Base-by-base conservation (phyloP, 2,329 filamentous ascomycete genomes). In the Monosporascus sp. region DNA sequence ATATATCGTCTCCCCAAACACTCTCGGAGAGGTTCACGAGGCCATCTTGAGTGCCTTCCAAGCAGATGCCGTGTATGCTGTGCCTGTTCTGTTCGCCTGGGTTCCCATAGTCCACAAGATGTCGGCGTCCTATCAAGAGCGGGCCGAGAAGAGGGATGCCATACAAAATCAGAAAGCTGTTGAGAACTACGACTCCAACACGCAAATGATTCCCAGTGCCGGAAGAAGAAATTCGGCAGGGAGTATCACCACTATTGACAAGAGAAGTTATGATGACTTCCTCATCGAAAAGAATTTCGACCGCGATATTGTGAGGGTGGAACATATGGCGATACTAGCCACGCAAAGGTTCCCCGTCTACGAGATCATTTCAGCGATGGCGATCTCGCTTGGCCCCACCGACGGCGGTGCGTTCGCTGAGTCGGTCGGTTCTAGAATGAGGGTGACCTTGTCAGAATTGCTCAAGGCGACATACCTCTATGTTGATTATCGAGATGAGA, bases 51-150 rank as follows among this genome's bases (percentile, higher is more conserved):
- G 77, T 52, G 82, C 85, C 7, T 80, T 83, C 14, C 77, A 77
- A 27, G 66, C 72, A 20, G 79, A 79, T 17, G 76, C 82, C n/a
- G 74, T 77, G 38, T 82, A 83, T 37, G 88, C 88, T 20, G 84
- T 83, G 52, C 90, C 90, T 1, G 84, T 89, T 19, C 80, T 90
- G 20, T 88, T 95, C 60, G 83, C 88, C 3, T 97, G 92, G 92
- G 84, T 86, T 4, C 76, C 93, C 48, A 81, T 96, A 26, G 76
- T 92, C 9, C 82, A 88, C 63, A 79, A 81, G 26, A 83, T 94
- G 73, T 83, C 84, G 59, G 73, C 83, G 43, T 81, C 82, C 14
- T 87, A 85, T 59, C 77, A 82, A 53, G 77, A 76, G 49, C 77
- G 86, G 46, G 83, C 82, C 40, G 85, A 88, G 65, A 78, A 79